Evolutionary conservation across 495 filamentous ascomycete genomes (phyloP), one percentile per base, ranked within the genome.

Genomic region (Aspergillus sclerotiicarbonarius): DNA sequence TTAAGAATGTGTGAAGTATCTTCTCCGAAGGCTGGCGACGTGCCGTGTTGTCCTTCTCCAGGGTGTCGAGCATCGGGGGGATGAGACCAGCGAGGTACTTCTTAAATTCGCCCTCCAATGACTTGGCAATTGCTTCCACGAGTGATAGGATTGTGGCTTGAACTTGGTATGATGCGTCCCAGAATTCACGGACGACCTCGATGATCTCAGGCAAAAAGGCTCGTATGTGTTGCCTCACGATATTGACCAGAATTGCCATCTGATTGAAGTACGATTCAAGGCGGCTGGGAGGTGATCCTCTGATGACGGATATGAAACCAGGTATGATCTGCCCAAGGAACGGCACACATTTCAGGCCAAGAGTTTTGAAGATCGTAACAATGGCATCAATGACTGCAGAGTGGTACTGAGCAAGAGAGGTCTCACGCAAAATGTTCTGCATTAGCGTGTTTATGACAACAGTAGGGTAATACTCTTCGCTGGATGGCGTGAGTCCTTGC

Each of bases 211-310:
- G 86, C 8, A 97, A 75, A 63, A 88, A 96, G 43, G 90, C 91
- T 51, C 94, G 82, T 61, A 99, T 98, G 65, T 99, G 94, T 59
- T 97, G 92, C 30, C 90, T 86, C 13, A 99, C 95, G 65, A 98
- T 98, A 51, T 88, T 89, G 35, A 99, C 94, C 6, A 99, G 76
- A 29, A 94, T 88, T 54, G 91, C 88, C 51, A 99, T 74, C 59
- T 99, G 95, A 64, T 95, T 98, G 75, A 98, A 99, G 70, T 97
- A 98, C 2, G 91, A 90, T 62, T 98, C 94, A 3, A 96, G 82
- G 4, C 90, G 84, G 43, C 79, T 87, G 8, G 79, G 61, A 20
- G 89, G 83, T 10, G 90, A 90, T 57, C 83, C 85, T 48, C 86
- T 83, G 48, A 97, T 96, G 55, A 98, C 93, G 12, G 80, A 71